Evolutionary conservation across 2,329 filamentous ascomycete species (phyloP).

Genomic region (Hypoxylon sp.): DNA sequence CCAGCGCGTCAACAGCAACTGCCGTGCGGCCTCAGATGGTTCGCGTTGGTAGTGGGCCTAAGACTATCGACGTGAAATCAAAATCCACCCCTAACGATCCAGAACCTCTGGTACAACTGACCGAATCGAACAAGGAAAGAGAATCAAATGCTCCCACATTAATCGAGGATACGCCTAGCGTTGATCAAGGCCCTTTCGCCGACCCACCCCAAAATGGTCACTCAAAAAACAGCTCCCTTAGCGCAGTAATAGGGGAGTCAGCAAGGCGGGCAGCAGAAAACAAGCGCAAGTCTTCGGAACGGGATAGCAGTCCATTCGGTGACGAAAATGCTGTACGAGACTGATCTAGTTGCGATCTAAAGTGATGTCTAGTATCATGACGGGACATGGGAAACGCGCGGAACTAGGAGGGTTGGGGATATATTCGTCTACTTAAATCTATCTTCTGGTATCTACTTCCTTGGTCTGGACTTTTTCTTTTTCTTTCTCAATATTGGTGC

Average conservation of each 20-base stretch:
- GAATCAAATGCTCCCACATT: constrained; percentile 65
- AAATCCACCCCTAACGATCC: constrained; percentile 44
- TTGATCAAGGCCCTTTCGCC: constrained; percentile 72
- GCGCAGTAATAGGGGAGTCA: constrained; percentile 70
- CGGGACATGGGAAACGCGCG: constrained; percentile 42
- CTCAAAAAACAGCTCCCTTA: constrained; percentile 64
- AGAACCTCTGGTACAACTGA: constrained; percentile 40
- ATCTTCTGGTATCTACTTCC: constrained; percentile 48
- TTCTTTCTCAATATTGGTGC: constrained; percentile 32
- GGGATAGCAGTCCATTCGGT: constrained; percentile 53
- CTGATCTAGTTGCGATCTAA: constrained; percentile 39
- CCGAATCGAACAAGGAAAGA: constrained; percentile 40
- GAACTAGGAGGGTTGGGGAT: constrained; percentile 35
- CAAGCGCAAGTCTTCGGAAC: constrained; percentile 52
- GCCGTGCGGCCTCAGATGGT: constrained; percentile 73
- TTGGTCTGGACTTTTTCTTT: constrained; percentile 40
- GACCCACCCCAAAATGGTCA: constrained; percentile 64
- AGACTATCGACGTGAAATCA: constrained; percentile 56
- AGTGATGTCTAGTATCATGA: constrained; percentile 44
- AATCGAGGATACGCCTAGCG: constrained; percentile 64
- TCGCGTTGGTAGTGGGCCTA: constrained; percentile 66
- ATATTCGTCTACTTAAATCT: constrained; percentile 34
- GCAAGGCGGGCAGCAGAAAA: constrained; percentile 59
- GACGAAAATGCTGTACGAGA: constrained; percentile 55
- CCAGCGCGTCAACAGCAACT: constrained; percentile 70